phyloP scores from a whole-genome alignment of 2,329 filamentous ascomycete genomes.

The Aspergillus pseudotamarii region DNA sequence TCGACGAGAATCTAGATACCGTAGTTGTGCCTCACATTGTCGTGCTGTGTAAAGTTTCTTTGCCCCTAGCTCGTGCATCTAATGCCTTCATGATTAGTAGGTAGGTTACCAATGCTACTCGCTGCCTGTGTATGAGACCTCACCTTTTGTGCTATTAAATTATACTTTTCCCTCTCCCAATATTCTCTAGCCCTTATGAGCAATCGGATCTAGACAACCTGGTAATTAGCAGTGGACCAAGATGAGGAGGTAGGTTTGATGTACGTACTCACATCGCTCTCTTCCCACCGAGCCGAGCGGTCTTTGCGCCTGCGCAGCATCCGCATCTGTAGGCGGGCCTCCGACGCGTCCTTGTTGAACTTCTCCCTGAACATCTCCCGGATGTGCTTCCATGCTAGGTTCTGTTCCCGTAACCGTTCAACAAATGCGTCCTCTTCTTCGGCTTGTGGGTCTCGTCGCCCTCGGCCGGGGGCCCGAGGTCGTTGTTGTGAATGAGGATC shows the following conservation, averaged over 20 bases:
- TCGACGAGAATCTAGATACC: conserved; percentile 26
- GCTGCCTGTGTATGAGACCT: neutral
- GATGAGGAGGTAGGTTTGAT: conserved; percentile 7
- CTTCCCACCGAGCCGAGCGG: conserved; percentile 41
- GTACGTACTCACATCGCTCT: conserved; percentile 50
- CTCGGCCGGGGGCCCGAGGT: conserved; percentile 35
- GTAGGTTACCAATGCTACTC: neutral
- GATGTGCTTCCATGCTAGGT: conserved; percentile 42
- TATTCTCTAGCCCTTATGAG: conserved; percentile 40
- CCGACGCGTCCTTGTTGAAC: conserved; percentile 42
- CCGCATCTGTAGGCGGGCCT: conserved; percentile 48
- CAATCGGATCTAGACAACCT: conserved; percentile 33
- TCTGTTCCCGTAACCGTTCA: conserved; percentile 39
- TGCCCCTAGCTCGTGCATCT: conserved; percentile 40
- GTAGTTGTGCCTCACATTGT: conserved; percentile 41
- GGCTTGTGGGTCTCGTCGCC: conserved; percentile 39
- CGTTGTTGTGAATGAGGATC: conserved; percentile 30
- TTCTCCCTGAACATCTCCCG: conserved; percentile 38
- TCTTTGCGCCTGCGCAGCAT: conserved; percentile 41
- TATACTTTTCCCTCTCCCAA: conserved; percentile 43
- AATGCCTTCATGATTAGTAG: neutral
- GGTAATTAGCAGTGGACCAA: conserved; percentile 17
- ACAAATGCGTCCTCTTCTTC: conserved; percentile 46
- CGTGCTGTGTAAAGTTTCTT: conserved; percentile 36
- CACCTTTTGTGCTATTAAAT: conserved; percentile 44